These are phyloP conservation scores for Rhizophagus prolifer DNA, from an alignment of 192 early-diverging fungal genomes.

Conservation along the genomic window DNA sequence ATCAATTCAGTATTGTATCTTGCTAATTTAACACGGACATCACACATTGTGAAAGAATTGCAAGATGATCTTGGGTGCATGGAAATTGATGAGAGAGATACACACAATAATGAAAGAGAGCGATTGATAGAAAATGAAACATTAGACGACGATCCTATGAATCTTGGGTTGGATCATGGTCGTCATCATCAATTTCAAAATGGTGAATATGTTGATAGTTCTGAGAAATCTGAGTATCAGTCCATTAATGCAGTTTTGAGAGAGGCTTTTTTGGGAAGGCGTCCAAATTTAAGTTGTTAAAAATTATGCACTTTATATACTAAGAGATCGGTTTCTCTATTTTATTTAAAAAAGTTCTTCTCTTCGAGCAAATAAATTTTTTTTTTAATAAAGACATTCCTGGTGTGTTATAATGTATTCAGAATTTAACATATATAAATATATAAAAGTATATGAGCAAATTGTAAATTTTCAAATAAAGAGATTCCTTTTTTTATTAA, in stretches of 20 bases:
- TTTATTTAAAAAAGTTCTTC: no score
- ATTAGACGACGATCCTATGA: background rate
- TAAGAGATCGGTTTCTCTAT: no score
- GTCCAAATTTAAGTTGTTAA: background rate
- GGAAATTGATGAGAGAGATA: constrained; percentile 18
- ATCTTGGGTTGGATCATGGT: background rate
- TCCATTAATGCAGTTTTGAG: constrained; percentile 13
- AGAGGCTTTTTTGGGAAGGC: constrained; percentile 6
- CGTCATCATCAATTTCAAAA: background rate
- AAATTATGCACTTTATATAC: no score
- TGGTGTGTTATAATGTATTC: no score
- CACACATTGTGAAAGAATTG: constrained; percentile 23
- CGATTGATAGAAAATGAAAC: background rate
- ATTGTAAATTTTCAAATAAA: no score
- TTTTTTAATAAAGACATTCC: no score
- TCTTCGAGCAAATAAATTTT: no score
- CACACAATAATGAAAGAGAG: background rate
- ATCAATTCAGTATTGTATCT: constrained; percentile 25
- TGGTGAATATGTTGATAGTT: background rate
- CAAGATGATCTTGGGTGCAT: constrained; percentile 12
- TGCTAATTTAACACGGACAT: constrained; percentile 18
- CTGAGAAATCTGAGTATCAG: background rate
- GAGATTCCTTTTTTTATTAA: no score
- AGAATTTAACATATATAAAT: no score
- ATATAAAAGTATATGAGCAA: no score